Percentiles rank a stretch among this genome's conserved stretches.
phyloP scores from a whole-genome alignment of 306 rosid genomes.

The Calophaca sinica region DNA sequence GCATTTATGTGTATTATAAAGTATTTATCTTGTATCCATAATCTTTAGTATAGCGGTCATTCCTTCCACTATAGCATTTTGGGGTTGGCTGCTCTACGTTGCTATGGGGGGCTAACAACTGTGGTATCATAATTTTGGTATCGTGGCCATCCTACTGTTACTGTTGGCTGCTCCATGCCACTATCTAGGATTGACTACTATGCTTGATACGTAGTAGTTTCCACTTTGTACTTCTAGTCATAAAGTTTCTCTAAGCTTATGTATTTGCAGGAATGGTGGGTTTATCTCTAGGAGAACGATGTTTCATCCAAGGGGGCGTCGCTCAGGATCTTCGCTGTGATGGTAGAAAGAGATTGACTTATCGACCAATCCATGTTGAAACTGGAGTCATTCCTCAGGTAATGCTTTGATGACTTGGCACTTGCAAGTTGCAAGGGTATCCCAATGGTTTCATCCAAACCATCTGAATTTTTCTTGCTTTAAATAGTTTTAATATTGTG shows the following conservation, averaged over 20 bases:
- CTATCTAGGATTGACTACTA: not conserved
- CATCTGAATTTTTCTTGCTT: not conserved
- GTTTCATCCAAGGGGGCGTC: conserved; percentile 81
- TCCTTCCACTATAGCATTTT: not conserved
- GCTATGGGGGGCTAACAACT: not conserved
- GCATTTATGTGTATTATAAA: not conserved
- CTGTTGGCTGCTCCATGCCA: not conserved
- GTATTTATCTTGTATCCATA: conserved; percentile 4
- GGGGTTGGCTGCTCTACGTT: not conserved
- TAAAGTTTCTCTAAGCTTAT: not conserved
- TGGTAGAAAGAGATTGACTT: conserved; percentile 80
- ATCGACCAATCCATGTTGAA: conserved; percentile 73
- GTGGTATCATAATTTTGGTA: not conserved
- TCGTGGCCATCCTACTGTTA: not conserved
- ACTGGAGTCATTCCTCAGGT: conserved; percentile 88
- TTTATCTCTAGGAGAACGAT: conserved; percentile 71
- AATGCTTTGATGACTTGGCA: conserved; percentile 27
- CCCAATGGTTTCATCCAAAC: not conserved
- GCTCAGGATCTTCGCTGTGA: conserved; percentile 91
- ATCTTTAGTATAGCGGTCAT: not conserved
- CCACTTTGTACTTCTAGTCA: not conserved
- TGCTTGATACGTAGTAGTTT: not conserved
- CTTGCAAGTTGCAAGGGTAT: not conserved
- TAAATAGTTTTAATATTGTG: conserved; percentile 22
- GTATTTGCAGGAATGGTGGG: conserved; percentile 64